phyloP scores from a whole-genome alignment of 2,329 filamentous ascomycete species.

The Paecilomyces sp. region DNA sequence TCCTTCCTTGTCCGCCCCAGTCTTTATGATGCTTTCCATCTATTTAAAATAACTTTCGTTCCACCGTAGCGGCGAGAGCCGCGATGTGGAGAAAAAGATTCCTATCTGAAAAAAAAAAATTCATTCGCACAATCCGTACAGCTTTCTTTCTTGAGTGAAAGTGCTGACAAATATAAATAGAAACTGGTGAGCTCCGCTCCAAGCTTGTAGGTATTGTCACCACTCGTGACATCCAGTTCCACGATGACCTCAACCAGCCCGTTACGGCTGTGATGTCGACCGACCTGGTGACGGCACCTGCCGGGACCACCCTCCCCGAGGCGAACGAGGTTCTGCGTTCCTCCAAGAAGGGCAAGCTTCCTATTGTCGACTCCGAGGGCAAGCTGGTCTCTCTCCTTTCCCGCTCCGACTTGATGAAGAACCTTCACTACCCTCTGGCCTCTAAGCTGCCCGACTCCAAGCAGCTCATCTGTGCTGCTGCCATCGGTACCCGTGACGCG shows the following conservation, averaged over 20 bases:
- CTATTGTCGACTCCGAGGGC: constrained; percentile 74
- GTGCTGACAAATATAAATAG: constrained; percentile 42
- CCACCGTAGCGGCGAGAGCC: constrained; percentile 86
- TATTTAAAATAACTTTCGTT: constrained; percentile 98
- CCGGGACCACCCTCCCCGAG: constrained; percentile 75
- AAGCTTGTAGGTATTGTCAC: constrained; percentile 97
- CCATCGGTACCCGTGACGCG: constrained; percentile 89
- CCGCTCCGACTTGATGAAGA: constrained; percentile 96
- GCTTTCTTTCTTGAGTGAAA: constrained; percentile 9
- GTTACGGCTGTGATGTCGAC: constrained; percentile 93
- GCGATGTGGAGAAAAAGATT: constrained; percentile 70
- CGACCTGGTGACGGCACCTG: constrained; percentile 79
- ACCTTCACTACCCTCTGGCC: constrained; percentile 90
- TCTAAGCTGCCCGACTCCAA: constrained; percentile 96
- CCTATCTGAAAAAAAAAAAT: constrained; percentile 39
- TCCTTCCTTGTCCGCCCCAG: constrained; percentile 10
- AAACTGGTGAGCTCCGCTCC: constrained; percentile 84
- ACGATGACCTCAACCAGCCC: constrained; percentile 62
- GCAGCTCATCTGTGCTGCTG: constrained; percentile 91
- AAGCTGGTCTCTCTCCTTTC: constrained; percentile 90
- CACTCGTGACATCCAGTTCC: constrained; percentile 96
- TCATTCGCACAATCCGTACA: constrained; percentile 5
- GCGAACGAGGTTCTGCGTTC: constrained; percentile 88
- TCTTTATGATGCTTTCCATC: constrained; percentile 64
- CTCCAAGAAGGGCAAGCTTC: constrained; percentile 98